Base-by-base conservation (phyloP, 2,329 filamentous ascomycete genomes). In the Trichoderma citrinoviride region DNA sequence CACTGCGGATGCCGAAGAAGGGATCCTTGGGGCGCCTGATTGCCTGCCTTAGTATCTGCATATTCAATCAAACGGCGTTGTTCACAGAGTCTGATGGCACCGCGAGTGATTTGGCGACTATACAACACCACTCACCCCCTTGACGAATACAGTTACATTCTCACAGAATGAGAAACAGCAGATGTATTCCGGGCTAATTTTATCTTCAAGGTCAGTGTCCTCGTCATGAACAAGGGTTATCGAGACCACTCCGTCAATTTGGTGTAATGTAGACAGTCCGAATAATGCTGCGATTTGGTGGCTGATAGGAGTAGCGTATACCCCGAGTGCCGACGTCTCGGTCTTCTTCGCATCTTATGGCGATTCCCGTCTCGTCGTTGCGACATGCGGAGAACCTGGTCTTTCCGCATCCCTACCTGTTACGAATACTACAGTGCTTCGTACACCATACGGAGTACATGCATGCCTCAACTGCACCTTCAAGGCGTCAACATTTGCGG, bases 351-450 rank as follows among this genome's bases (percentile, higher is more conserved):
- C 27, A 29, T 37, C 23, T 23, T 57, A 27, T 19, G 41, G 27
- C 25, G 14, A 15, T 40, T 41, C 21, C 41, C 15, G 46, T 50
- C 27, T 27, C 15, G 5, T 29, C 23, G 57, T 61, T n/a, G 44
- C 14, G 21, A 19, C 33, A 61, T 61, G 57, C 57, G 47, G 57
- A 61, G 57, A 61, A 52, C 57, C 57, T 53, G n/a, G 57, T 52
- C 37, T 8, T 33, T 6, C n/a, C 15, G 2, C 54, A 44, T 44
- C 54, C 41, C 27, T 57, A 17, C 12, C 33, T 37, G 3, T 10
- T 3, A 3, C 8, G 33, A 37, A 37, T 37, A 37, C 33, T 37
- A 37, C 33, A 37, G 33, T 37, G 33, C 33, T 14, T 37, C 33
- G 12, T 37, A 37, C 33, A 37, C 33, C 33, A 14, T 37, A n/a